Conservation (phyloP, 192 early-diverging fungal species). For the Globomyces pollinis-pini region DNA sequence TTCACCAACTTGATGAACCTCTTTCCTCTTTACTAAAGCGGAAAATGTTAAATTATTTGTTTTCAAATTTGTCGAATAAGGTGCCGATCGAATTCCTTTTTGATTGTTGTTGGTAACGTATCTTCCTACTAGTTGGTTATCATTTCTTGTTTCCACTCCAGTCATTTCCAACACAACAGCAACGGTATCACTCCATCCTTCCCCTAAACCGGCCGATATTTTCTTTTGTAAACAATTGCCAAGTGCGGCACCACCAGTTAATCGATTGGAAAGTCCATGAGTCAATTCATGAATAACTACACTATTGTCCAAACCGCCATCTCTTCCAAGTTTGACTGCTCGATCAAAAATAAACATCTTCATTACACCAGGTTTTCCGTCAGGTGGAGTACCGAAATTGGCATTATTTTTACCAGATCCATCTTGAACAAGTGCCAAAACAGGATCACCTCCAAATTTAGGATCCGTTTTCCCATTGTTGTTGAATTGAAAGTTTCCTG, state of each 20-base stretch:
- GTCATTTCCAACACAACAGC: constrained; percentile 33
- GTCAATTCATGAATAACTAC: constrained; percentile 50
- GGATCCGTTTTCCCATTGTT: constrained; percentile 15
- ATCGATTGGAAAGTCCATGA: constrained; percentile 50
- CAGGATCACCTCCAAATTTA: constrained; percentile 38
- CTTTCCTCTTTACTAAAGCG: constrained; percentile 12
- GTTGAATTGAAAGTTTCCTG: constrained; percentile 71
- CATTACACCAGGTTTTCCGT: constrained; percentile 44
- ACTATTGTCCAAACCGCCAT: constrained; percentile 42
- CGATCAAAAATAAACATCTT: constrained; percentile 44
- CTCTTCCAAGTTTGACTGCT: constrained; percentile 33
- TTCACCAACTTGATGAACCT: constrained; percentile 46
- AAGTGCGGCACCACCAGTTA: constrained; percentile 53
- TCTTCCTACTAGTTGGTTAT: constrained; percentile 28
- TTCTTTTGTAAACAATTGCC: constrained; percentile 40
- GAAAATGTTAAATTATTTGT: constrained; percentile 19
- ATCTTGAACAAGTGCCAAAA: constrained; percentile 52
- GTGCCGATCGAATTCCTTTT: constrained; percentile 39
- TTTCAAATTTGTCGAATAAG: constrained; percentile 44
- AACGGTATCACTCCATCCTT: constrained; percentile 52
- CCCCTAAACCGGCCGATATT: constrained; percentile 52
- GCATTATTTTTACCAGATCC: constrained; percentile 45
- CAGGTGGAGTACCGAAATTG: constrained; percentile 54
- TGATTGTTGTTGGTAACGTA: constrained; percentile 26
- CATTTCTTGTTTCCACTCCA: constrained; percentile 19